A percentile compares a stretch with the other conserved stretches of the same genome.
Conservation (phyloP, 2,329 filamentous ascomycete species). For the Hypoxylon sp. region DNA sequence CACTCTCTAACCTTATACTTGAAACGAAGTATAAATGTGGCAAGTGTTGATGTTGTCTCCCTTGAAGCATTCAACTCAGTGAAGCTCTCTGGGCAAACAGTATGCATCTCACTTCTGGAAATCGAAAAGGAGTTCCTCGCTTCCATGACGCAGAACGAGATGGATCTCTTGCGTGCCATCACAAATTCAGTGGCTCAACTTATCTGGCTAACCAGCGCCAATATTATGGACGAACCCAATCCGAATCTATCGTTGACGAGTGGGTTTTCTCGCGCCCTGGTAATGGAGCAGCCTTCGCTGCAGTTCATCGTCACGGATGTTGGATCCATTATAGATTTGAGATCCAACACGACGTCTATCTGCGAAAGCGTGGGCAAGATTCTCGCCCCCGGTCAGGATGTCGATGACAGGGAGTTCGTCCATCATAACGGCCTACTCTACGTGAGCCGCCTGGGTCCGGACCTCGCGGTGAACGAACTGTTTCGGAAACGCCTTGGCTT, state of each 20-base stretch:
- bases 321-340: not conserved
- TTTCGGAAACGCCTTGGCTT: slow-evolving; percentile 17
- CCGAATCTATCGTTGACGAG: slow-evolving; percentile 21
- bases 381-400: not conserved
- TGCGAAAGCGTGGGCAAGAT: slow-evolving; percentile 2
- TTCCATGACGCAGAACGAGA: slow-evolving; percentile 14
- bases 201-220: slow-evolving; percentile 27
- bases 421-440: slow-evolving; percentile 18
- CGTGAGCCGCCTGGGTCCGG: slow-evolving; percentile 38
- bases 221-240: slow-evolving; percentile 13
- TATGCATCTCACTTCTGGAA: slow-evolving; percentile 26
- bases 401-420: slow-evolving; percentile 34
- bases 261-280: slow-evolving; percentile 31
- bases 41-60: too few species aligned
- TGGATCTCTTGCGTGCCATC: slow-evolving; percentile 24
- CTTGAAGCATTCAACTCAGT: not conserved
- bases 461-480: slow-evolving; percentile 30
- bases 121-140: slow-evolving; percentile 25
- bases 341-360: not conserved
- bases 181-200: slow-evolving; percentile 24
- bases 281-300: slow-evolving; percentile 34
- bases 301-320: slow-evolving; percentile 19
- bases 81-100: not conserved
- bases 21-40: too few species aligned
- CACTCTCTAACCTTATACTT: too few species aligned